phyloP scores from a whole-genome alignment of 1,284 basidiomycete species.

The Mycosarcoma maydis region DNA sequence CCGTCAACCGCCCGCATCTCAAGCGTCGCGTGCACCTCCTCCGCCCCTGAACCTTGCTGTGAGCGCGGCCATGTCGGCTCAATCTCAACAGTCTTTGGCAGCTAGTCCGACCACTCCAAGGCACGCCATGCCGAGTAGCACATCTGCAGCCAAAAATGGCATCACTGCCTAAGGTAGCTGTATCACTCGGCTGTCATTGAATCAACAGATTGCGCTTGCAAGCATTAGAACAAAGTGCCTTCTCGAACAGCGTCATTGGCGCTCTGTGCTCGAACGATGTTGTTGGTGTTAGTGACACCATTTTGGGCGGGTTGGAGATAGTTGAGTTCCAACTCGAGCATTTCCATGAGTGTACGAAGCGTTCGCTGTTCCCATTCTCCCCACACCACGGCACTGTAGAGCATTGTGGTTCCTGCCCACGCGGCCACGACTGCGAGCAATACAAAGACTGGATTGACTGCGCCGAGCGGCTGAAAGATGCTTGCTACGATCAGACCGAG shows the following conservation, averaged over 20 bases:
- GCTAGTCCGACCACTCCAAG: constrained; percentile 24
- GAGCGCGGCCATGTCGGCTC: background rate
- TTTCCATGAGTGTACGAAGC: constrained; percentile 48
- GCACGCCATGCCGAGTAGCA: constrained; percentile 1
- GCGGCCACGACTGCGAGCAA: constrained; percentile 46
- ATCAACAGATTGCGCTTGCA: background rate
- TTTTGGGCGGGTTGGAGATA: constrained; percentile 13
- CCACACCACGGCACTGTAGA: constrained; percentile 63
- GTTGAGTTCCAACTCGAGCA: constrained; percentile 44
- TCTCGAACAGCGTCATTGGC: constrained; percentile 8
- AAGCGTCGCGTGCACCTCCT: background rate
- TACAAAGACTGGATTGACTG: constrained; percentile 35
- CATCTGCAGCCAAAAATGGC: too few relatives aligned
- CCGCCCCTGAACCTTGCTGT: constrained; percentile 6
- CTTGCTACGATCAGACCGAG: constrained; percentile 37
- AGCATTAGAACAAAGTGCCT: constrained; percentile 30
- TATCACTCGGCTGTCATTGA: too few relatives aligned
- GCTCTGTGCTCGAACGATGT: background rate
- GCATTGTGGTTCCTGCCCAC: constrained; percentile 61
- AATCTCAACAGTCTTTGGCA: constrained; percentile 5
- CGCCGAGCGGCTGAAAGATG: constrained; percentile 34
- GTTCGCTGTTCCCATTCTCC: constrained; percentile 65
- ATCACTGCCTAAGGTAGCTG: too few relatives aligned
- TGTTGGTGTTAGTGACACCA: background rate
- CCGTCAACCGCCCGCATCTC: background rate